Evolutionary conservation across 106 monocot species (phyloP).

Genomic region (Platanthera guangdongensis): DNA sequence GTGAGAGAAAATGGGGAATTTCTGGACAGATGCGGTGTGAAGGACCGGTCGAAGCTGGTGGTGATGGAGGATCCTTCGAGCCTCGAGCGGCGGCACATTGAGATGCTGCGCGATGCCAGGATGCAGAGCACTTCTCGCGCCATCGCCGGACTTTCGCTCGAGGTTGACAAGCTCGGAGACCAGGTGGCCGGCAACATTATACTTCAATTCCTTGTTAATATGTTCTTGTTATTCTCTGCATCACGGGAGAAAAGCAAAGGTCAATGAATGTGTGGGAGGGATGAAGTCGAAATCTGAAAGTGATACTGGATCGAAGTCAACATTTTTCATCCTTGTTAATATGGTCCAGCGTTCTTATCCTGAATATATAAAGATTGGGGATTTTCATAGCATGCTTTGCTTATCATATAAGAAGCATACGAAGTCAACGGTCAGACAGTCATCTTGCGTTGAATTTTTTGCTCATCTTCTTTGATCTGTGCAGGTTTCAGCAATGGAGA

Average conservation of each 20-base stretch:
- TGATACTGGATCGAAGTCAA: too few species aligned
- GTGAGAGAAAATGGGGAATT: conserved; percentile 46
- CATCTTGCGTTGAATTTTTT: background rate
- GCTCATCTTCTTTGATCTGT: background rate
- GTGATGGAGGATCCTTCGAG: conserved; percentile 53
- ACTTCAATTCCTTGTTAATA: too few species aligned
- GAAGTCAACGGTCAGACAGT: background rate
- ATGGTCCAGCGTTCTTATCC: too few species aligned
- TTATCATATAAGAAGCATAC: too few species aligned
- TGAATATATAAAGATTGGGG: too few species aligned
- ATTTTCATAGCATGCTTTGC: too few species aligned
- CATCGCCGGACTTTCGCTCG: conserved; percentile 46
- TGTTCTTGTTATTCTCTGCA: too few species aligned
- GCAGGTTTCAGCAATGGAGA: conserved; percentile 61
- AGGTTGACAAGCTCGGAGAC: conserved; percentile 64
- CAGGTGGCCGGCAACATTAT: background rate
- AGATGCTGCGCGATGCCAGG: conserved; percentile 51
- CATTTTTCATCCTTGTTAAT: too few species aligned
- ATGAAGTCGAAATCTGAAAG: too few species aligned
- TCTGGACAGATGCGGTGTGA: conserved; percentile 62
- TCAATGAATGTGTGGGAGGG: too few species aligned
- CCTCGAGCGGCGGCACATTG: conserved; percentile 49
- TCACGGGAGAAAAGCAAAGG: too few species aligned
- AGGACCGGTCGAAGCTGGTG: conserved; percentile 57
- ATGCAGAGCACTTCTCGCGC: conserved; percentile 41